phyloP scores from a whole-genome alignment of 169 alveolate species.

The Plasmodium adleri region DNA sequence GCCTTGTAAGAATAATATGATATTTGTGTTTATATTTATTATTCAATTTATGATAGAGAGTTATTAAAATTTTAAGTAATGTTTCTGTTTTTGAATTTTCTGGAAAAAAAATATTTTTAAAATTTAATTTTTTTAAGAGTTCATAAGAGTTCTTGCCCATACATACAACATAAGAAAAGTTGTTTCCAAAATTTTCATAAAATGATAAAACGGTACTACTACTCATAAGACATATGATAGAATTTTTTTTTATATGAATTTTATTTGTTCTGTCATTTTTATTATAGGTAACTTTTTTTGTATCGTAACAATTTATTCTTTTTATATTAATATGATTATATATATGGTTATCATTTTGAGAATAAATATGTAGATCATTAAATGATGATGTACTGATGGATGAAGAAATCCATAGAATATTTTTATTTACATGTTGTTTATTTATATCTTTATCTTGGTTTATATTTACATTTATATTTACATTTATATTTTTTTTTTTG shows the following conservation, averaged over 20 bases:
- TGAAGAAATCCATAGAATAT: slow-evolving; percentile 45
- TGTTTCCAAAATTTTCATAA: slow-evolving; percentile 52
- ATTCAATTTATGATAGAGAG: slow-evolving; percentile 14
- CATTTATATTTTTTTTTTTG: too few relatives aligned
- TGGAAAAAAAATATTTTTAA: slow-evolving; percentile 45
- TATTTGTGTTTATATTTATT: neutral
- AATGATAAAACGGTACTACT: slow-evolving; percentile 48
- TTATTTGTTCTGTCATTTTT: neutral
- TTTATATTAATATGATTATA: neutral
- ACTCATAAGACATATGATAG: slow-evolving; percentile 61
- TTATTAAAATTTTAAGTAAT: slow-evolving; percentile 28
- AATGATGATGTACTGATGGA: slow-evolving; percentile 35
- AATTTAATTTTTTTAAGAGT: slow-evolving; percentile 55
- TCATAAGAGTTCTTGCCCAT: slow-evolving; percentile 43
- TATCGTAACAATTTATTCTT: slow-evolving; percentile 54
- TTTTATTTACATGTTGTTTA: too few relatives aligned
- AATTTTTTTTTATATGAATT: slow-evolving; percentile 13
- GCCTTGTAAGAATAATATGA: slow-evolving; percentile 31
- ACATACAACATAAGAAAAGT: slow-evolving; percentile 37
- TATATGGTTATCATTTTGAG: neutral
- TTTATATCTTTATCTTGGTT: too few relatives aligned
- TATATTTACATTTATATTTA: too few relatives aligned
- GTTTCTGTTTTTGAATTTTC: slow-evolving; percentile 33
- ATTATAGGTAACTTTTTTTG: slow-evolving; percentile 18
- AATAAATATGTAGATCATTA: neutral